phyloP scores from a whole-genome alignment of 164 flowering plant species.

The Dillenia suffruticosa region DNA sequence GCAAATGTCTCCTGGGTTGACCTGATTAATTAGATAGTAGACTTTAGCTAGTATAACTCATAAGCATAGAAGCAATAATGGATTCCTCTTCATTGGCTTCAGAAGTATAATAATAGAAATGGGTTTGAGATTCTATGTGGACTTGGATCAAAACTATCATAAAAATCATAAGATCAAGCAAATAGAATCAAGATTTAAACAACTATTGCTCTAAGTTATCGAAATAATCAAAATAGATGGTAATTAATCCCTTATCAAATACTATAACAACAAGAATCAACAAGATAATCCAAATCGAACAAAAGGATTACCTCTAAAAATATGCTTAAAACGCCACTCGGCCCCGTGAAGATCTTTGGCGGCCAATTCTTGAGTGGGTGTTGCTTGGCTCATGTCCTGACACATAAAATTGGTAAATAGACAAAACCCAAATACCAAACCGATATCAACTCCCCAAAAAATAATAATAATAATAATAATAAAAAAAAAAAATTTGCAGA shows the following conservation, averaged over 20 bases:
- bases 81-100: not conserved
- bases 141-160: no score
- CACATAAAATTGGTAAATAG: no score
- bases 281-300: not conserved
- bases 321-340: constrained; percentile 73
- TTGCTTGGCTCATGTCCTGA: constrained; percentile 60
- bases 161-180: not conserved
- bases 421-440: no score
- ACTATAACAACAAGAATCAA: not conserved
- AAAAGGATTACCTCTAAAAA: constrained; percentile 49
- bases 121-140: no score
- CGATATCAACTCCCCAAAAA: no score
- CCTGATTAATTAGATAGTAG: constrained; percentile 24
- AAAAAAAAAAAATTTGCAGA: not conserved
- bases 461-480: no score
- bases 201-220: no score
- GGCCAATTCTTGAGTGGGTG: constrained; percentile 62
- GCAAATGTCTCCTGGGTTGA: constrained; percentile 70
- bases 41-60: not conserved
- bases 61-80: not conserved
- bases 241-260: no score
- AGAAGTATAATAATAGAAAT: no score
- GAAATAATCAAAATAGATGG: not conserved
- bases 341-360: constrained; percentile 70
- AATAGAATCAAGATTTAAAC: not conserved